Percentiles rank a stretch among this genome's conserved stretches.
These are phyloP conservation scores for Trifolium pratense DNA, from an alignment of 306 rosid genomes.

Conservation along the genomic window DNA sequence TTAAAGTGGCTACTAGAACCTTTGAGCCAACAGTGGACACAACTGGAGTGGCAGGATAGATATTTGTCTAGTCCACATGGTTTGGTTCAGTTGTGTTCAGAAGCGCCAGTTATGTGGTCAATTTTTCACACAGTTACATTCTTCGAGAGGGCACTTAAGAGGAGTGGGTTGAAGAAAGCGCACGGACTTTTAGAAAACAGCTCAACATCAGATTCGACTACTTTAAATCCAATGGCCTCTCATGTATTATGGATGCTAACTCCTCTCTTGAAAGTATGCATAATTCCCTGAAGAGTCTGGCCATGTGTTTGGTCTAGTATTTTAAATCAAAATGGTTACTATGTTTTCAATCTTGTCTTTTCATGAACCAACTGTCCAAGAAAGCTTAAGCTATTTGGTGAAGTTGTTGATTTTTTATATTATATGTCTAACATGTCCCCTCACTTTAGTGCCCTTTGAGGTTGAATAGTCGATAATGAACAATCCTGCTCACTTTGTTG, in stretches of 20 bases:
- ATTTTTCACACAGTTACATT: slow-evolving; percentile 85
- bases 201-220: slow-evolving; percentile 55
- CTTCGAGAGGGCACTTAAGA: slow-evolving; percentile 97
- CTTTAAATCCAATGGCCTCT: slow-evolving; percentile 80
- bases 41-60: slow-evolving; percentile 85
- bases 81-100: slow-evolving; percentile 75
- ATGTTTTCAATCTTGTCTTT: slow-evolving; percentile 27
- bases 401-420: neutral
- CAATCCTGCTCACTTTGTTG: slow-evolving; percentile 2
- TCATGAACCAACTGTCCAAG: neutral
- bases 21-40: slow-evolving; percentile 85
- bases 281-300: slow-evolving; percentile 35
- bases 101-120: slow-evolving; percentile 86
- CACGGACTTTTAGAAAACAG: slow-evolving; percentile 59
- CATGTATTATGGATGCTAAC: slow-evolving; percentile 96
- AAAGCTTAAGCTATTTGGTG: slow-evolving; percentile 6
- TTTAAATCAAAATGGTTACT: slow-evolving; percentile 35
- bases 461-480: slow-evolving; percentile 3
- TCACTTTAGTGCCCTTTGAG: neutral
- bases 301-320: slow-evolving; percentile 39
- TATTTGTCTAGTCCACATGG: slow-evolving; percentile 88
- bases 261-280: slow-evolving; percentile 90
- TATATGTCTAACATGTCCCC: neutral
- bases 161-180: slow-evolving; percentile 86
- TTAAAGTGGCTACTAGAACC: slow-evolving; percentile 94